phyloP scores from a whole-genome alignment of 306 rosid species.

The Castanea crenata region DNA sequence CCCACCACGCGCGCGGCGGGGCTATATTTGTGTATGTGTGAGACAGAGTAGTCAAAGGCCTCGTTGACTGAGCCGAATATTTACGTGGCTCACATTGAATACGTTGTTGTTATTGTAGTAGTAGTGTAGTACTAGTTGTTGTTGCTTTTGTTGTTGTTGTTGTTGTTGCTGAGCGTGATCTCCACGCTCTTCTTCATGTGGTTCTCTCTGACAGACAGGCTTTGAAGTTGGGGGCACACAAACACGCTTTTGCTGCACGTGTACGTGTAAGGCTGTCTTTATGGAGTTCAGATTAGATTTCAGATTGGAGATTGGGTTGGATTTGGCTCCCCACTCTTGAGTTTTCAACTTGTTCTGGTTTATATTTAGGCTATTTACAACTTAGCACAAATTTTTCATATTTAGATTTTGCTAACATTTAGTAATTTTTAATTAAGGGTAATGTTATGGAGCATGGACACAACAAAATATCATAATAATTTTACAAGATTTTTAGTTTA shows the following conservation, averaged over 20 bases:
- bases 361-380: too few relatives aligned
- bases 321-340: neutral
- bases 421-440: too few relatives aligned
- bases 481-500: too few relatives aligned
- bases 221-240: neutral
- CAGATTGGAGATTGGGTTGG: neutral
- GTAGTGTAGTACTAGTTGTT: too few relatives aligned
- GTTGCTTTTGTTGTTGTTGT: neutral
- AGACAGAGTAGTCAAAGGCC: slow-evolving; percentile 44
- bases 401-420: too few relatives aligned
- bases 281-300: neutral
- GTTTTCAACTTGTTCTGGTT: too few relatives aligned
- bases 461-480: too few relatives aligned
- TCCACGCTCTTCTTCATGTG: slow-evolving; percentile 17
- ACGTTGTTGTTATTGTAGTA: neutral
- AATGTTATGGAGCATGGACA: too few relatives aligned
- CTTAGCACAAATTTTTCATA: too few relatives aligned
- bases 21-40: neutral
- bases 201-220: neutral
- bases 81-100: neutral
- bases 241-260: slow-evolving; percentile 15
- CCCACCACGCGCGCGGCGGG: slow-evolving; percentile 45
- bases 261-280: neutral
- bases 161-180: slow-evolving; percentile 22
- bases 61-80: slow-evolving; percentile 50